A percentile compares a stretch with the other conserved stretches of the same genome.
Evolutionary conservation across 2,329 filamentous ascomycete genomes (phyloP).

Genomic region (Plectosphaerella sp.): DNA sequence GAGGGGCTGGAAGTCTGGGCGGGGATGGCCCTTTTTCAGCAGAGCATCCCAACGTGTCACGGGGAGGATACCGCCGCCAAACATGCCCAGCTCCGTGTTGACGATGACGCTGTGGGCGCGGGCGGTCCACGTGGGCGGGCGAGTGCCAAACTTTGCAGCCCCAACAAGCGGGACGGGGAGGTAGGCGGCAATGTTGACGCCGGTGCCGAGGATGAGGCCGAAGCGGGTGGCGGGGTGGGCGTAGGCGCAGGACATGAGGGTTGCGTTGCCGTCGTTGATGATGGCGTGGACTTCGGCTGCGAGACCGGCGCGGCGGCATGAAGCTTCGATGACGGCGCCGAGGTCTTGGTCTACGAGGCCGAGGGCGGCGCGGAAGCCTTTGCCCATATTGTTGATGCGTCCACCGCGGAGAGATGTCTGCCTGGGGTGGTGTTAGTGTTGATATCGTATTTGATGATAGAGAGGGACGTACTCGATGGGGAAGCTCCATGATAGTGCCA

Average conservation of each 20-base stretch:
- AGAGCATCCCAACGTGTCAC: constrained; percentile 56
- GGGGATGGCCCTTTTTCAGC: constrained; percentile 47
- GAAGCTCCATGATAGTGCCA: constrained; percentile 66
- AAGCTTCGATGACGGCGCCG: constrained; percentile 50
- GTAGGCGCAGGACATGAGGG: constrained; percentile 61
- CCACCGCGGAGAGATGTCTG: constrained; percentile 61
- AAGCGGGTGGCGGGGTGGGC: constrained; percentile 54
- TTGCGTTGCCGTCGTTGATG: constrained; percentile 65
- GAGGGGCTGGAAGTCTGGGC: constrained; percentile 57
- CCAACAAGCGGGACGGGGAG: constrained; percentile 55
- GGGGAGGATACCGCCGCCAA: constrained; percentile 54
- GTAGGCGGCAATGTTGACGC: constrained; percentile 62
- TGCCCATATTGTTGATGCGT: constrained; percentile 59
- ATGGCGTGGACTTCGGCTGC: constrained; percentile 55
- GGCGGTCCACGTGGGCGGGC: constrained; percentile 52
- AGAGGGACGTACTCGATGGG: constrained; percentile 56
- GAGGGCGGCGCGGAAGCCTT: constrained; percentile 57
- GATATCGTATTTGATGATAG: not conserved
- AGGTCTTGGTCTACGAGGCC: constrained; percentile 56
- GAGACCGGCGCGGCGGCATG: constrained; percentile 47
- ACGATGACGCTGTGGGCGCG: constrained; percentile 59
- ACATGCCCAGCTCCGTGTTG: constrained; percentile 66
- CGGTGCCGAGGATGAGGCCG: constrained; percentile 63
- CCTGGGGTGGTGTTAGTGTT: constrained; percentile 30
- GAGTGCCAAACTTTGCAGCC: constrained; percentile 49